Percentiles rank a stretch among this genome's conserved stretches.
phyloP scores from a whole-genome alignment of 345 rosid species.

The Camelina hispida region DNA sequence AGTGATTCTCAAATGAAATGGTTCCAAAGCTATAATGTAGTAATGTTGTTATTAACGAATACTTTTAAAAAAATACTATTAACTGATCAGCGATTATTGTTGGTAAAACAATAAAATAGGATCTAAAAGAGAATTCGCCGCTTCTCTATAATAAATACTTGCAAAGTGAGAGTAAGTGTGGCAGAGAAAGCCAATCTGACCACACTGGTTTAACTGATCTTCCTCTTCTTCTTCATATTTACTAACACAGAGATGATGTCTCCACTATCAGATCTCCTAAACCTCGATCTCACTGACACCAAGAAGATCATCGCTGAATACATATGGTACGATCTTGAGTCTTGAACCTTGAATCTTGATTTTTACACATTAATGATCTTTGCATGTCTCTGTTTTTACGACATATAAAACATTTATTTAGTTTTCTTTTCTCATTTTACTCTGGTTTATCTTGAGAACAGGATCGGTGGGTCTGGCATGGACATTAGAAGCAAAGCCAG shows the following conservation, averaged over 20 bases:
- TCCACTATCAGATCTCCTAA: constrained; percentile 53
- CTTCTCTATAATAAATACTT: neutral
- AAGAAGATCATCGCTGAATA: constrained; percentile 88
- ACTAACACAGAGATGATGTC: neutral
- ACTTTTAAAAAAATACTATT: neutral
- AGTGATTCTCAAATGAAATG: neutral
- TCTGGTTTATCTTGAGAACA: constrained; percentile 37
- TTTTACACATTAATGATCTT: neutral
- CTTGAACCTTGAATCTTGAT: neutral
- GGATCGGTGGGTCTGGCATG: constrained; percentile 90
- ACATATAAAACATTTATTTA: neutral
- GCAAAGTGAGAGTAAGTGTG: neutral
- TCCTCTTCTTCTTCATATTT: constrained; percentile 4
- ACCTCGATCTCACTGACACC: constrained; percentile 70
- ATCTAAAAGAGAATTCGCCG: constrained; percentile 15
- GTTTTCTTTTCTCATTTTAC: neutral
- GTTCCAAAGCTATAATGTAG: neutral
- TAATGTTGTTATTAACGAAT: neutral
- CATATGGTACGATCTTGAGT: constrained; percentile 64
- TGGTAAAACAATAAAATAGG: constrained; percentile 28
- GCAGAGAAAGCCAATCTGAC: neutral
- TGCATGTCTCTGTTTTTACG: constrained; percentile 27
- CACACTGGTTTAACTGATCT: neutral
- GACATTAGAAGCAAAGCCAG: constrained; percentile 90
- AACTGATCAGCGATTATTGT: constrained; percentile 20